Percentiles rank a stretch among this genome's conserved stretches.
Conservation (phyloP, 768 basidiomycete species). For the Trametes sanguinea region DNA sequence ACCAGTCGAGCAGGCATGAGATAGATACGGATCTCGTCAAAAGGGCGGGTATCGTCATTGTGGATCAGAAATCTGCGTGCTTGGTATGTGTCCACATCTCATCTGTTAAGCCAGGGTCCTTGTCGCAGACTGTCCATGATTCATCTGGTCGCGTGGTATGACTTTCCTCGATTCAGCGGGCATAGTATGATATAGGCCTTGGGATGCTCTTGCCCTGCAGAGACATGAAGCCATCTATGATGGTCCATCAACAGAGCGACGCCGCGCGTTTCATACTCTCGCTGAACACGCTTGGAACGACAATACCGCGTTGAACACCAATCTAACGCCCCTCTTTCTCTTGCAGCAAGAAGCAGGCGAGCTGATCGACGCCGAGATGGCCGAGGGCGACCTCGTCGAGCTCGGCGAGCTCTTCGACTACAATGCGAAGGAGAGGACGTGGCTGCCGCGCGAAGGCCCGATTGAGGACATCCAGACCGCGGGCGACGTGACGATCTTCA, state of each 20-base stretch:
- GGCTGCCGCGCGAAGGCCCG: constrained; percentile 14
- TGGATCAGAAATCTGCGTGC: constrained; percentile 76
- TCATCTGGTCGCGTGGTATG: too few species aligned
- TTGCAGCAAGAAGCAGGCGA: constrained; percentile 73
- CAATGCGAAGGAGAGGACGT: background rate
- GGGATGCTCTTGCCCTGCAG: too few species aligned
- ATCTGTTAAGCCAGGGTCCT: too few species aligned
- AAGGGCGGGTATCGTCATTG: constrained; percentile 59
- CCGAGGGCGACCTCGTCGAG: constrained; percentile 52
- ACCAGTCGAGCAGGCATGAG: constrained; percentile 46
- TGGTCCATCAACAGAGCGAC: too few species aligned
- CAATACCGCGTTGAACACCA: too few species aligned
- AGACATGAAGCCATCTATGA: too few species aligned
- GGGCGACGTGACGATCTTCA: constrained; percentile 71
- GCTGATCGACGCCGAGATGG: constrained; percentile 57
- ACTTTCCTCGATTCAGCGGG: too few species aligned
- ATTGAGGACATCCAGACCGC: constrained; percentile 22
- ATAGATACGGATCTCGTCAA: constrained; percentile 59
- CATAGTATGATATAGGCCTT: too few species aligned
- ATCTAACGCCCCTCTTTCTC: too few species aligned
- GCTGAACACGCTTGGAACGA: too few species aligned
- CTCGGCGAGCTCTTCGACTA: constrained; percentile 61
- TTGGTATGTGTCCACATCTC: constrained; percentile 26
- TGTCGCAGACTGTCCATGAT: too few species aligned
- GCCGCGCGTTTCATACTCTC: too few species aligned